Percentiles rank a stretch among this genome's conserved stretches.
Evolutionary conservation across 176 grass and related monocot genomes (phyloP).

Genomic region (Carex scoparia): DNA sequence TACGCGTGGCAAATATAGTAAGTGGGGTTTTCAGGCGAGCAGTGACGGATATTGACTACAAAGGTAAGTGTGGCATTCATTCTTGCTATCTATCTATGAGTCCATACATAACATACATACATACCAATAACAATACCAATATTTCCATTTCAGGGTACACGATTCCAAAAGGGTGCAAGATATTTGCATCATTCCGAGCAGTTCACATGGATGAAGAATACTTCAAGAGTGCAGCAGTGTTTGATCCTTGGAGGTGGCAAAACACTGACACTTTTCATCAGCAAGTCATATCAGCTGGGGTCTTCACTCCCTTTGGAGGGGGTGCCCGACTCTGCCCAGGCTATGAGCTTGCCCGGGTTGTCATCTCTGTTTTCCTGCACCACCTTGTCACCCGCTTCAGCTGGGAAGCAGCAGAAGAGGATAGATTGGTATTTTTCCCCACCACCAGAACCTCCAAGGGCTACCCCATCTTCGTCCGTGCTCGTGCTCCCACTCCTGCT

Average conservation of each 20-base stretch:
- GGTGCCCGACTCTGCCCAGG: constrained; percentile 81
- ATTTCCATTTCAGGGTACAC: constrained; percentile 40
- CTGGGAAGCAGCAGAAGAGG: constrained; percentile 79
- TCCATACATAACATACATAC: too few relatives aligned
- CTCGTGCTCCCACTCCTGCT: not conserved
- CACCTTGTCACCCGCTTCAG: constrained; percentile 75
- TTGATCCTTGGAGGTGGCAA: constrained; percentile 99
- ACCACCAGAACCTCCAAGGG: constrained; percentile 84
- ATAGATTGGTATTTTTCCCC: constrained; percentile 77
- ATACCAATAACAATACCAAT: too few relatives aligned
- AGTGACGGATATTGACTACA: constrained; percentile 71
- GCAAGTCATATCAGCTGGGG: constrained; percentile 34
- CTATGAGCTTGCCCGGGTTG: constrained; percentile 77
- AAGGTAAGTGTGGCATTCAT: constrained; percentile 34
- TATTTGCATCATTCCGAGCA: constrained; percentile 88
- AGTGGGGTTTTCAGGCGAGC: constrained; percentile 92
- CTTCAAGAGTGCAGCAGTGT: constrained; percentile 71
- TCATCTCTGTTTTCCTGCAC: constrained; percentile 84
- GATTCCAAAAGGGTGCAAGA: constrained; percentile 94
- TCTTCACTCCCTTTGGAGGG: constrained; percentile 84
- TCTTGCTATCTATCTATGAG: too few relatives aligned
- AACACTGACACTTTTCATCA: constrained; percentile 47
- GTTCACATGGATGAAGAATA: constrained; percentile 73
- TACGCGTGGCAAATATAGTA: constrained; percentile 92
- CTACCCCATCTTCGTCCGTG: constrained; percentile 64